Evolutionary conservation across 441 rosid species (phyloP).

Genomic region (Erodium chrysanthum): DNA sequence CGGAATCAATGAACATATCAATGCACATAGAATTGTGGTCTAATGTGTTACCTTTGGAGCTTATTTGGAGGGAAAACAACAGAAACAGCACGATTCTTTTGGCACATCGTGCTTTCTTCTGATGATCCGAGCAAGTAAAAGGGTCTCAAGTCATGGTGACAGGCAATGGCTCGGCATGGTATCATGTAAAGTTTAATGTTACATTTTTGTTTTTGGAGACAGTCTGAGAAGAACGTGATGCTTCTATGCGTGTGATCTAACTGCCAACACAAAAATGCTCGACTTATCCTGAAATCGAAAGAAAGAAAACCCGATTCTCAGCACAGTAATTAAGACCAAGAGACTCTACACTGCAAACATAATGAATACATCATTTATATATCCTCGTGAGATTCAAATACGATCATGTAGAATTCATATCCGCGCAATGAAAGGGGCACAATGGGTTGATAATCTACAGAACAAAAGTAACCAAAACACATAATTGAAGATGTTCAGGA

Average conservation of each 20-base stretch:
- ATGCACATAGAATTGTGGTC: background rate
- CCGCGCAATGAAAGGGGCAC: no score
- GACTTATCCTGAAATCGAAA: constrained; percentile 35
- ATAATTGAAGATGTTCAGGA: background rate
- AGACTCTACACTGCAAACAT: no score
- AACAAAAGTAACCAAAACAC: no score
- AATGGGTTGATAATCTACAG: no score
- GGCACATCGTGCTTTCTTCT: constrained; percentile 21
- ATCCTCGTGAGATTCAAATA: no score
- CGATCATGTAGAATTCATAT: no score
- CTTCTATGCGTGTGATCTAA: constrained; percentile 17
- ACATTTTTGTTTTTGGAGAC: constrained; percentile 24
- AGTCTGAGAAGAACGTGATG: constrained; percentile 20
- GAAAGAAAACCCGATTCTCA: background rate
- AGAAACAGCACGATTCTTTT: constrained; percentile 24
- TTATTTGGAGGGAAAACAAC: constrained; percentile 28
- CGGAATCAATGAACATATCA: background rate
- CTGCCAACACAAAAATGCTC: constrained; percentile 18
- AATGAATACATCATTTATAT: no score
- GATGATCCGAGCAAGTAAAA: constrained; percentile 29
- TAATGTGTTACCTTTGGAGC: constrained; percentile 22
- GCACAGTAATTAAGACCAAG: no score
- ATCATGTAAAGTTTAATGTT: constrained; percentile 25
- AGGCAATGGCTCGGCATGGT: constrained; percentile 21
- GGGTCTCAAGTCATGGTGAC: constrained; percentile 22